These are phyloP conservation scores for Vitis riparia DNA, from an alignment of 164 flowering plant genomes.

Conservation along the genomic window DNA sequence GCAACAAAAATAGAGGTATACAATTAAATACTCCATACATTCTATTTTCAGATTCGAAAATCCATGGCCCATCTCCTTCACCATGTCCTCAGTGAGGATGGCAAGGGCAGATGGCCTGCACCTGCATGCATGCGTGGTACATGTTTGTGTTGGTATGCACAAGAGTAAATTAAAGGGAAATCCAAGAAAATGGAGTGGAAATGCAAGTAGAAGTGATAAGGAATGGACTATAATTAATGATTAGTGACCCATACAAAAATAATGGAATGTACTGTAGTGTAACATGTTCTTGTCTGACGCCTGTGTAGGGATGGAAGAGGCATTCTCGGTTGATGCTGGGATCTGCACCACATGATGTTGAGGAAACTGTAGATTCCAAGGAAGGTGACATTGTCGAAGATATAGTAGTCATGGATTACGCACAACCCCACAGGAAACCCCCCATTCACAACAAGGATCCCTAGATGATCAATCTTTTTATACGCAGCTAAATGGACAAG, in stretches of 20 bases:
- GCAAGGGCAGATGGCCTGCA: conserved; percentile 21
- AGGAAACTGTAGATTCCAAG: conserved; percentile 31
- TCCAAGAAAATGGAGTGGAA: neutral
- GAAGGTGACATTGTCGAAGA: conserved; percentile 27
- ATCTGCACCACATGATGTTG: conserved; percentile 15
- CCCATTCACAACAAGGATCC: conserved; percentile 57
- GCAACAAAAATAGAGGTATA: conserved; percentile 28
- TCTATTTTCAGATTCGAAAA: conserved; percentile 6
- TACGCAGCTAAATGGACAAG: too few species aligned
- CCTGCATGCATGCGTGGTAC: conserved; percentile 11
- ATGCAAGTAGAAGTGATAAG: neutral
- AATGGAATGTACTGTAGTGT: neutral
- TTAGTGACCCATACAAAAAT: too few species aligned
- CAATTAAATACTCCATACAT: conserved; percentile 11
- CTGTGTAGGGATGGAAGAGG: conserved; percentile 25
- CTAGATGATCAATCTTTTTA: conserved; percentile 10
- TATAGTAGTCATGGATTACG: conserved; percentile 48
- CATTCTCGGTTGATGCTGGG: conserved; percentile 26
- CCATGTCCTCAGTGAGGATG: conserved; percentile 22
- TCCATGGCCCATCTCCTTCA: conserved; percentile 23
- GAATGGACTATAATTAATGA: neutral
- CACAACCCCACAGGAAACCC: conserved; percentile 53
- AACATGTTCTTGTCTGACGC: neutral
- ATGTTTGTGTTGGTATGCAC: neutral
- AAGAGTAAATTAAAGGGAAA: neutral